These are phyloP conservation scores for Serendipita sp. DNA, from an alignment of 768 basidiomycete genomes.

Conservation along the genomic window DNA sequence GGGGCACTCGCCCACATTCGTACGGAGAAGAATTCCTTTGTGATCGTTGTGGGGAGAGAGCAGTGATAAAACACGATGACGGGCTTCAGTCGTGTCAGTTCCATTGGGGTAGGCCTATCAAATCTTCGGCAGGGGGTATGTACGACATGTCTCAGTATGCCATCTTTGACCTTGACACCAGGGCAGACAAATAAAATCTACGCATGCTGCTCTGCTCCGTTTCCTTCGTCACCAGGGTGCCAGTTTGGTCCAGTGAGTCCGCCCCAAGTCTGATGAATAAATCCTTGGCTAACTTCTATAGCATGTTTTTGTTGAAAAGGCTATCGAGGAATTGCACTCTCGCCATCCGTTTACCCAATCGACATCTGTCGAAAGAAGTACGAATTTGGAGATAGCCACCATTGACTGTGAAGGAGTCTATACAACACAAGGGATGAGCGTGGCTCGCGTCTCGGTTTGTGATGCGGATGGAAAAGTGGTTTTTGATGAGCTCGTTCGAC, in stretches of 20 bases:
- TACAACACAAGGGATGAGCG: conserved; percentile 79
- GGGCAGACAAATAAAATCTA: conserved; percentile 55
- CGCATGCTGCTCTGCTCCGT: conserved; percentile 60
- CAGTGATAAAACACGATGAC: conserved; percentile 44
- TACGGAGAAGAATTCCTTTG: conserved; percentile 48
- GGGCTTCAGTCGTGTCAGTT: conserved; percentile 49
- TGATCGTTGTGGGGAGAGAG: conserved; percentile 60
- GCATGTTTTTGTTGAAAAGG: conserved; percentile 82
- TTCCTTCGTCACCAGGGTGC: conserved; percentile 49
- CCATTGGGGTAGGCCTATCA: conserved; percentile 60
- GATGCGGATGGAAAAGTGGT: conserved; percentile 57
- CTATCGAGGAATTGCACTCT: conserved; percentile 46
- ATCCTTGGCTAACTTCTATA: not conserved
- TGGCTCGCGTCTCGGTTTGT: conserved; percentile 81
- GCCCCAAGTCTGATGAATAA: not conserved
- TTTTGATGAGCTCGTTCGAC: conserved; percentile 65
- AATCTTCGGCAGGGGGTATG: not conserved
- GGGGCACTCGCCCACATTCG: conserved; percentile 45
- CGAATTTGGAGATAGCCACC: conserved; percentile 59
- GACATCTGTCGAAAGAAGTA: conserved; percentile 17
- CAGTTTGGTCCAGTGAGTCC: conserved; percentile 35
- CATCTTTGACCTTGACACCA: conserved; percentile 15
- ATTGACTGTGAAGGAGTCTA: conserved; percentile 97
- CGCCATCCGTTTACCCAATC: conserved; percentile 52
- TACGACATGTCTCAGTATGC: not conserved